phyloP scores from a whole-genome alignment of 306 rosid species.

The Cyclanthera cordifolia region DNA sequence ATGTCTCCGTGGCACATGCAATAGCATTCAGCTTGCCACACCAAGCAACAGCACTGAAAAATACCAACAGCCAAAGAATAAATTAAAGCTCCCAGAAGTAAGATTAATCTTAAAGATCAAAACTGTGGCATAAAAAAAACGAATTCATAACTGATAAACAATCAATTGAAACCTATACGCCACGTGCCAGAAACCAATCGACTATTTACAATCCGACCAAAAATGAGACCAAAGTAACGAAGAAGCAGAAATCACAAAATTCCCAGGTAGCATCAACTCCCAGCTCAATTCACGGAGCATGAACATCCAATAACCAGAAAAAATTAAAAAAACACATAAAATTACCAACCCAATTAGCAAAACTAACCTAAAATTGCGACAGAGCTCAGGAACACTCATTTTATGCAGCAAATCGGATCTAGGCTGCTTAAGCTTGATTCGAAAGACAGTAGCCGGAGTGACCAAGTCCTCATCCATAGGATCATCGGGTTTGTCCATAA shows the following conservation, averaged over 20 bases:
- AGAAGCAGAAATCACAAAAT: background rate
- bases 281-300: background rate
- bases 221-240: background rate
- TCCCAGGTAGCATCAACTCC: background rate
- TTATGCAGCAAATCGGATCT: constrained; percentile 59
- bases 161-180: background rate
- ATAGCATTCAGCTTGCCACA: constrained; percentile 92
- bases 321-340: background rate
- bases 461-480: constrained; percentile 63
- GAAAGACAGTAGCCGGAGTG: constrained; percentile 60
- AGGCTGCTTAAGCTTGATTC: constrained; percentile 61
- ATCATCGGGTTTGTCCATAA: constrained; percentile 26
- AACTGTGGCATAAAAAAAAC: background rate
- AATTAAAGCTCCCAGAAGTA: background rate
- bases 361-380: constrained; percentile 82
- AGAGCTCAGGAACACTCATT: constrained; percentile 83
- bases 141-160: background rate
- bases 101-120: background rate
- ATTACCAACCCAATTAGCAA: background rate
- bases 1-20: constrained; percentile 92
- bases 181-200: background rate
- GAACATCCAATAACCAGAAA: background rate
- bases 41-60: constrained; percentile 85
- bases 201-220: background rate
- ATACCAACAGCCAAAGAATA: constrained; percentile 6